Base-by-base conservation (phyloP, 1,284 basidiomycete genomes). In the Cutaneotrichosporon sp. region DNA sequence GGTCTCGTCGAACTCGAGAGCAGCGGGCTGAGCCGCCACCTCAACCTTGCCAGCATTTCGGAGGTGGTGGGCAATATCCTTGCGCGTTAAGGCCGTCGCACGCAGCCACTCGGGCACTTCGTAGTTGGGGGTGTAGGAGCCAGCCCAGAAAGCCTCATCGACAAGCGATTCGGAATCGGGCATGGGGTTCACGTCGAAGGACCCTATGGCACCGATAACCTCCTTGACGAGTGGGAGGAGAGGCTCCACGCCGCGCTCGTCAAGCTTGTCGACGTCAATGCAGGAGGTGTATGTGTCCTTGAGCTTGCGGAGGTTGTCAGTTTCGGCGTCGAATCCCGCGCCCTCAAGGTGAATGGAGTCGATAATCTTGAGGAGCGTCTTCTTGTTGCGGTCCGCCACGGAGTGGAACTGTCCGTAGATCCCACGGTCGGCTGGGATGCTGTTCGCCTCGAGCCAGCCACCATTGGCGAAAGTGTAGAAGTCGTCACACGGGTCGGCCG, bases 401-500 rank as follows among this genome's bases (percentile, higher is more conserved):
- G 77, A 76, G 56, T 81, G 69, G 71, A 83, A 82, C 8, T 77
- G 72, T 10, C 81, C 81, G 69, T 85, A 89, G 58, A 83, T 82
- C 34, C 88, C 86, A 74, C 91, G 91, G 76, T 92, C 92, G 0
- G 90, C 87, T 2, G 94, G 93, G 58, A 97, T 85, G 30, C 90
- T 89, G 76, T 95, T 87, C 0, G 83, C 81, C 58, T 85, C 85
- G 31, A 90, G 83, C 93, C 93, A 97, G 30, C 91, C 91, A 26
- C 91, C 91, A 71, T 81, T 77, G 18, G 92, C 87, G 80, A 90
- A 99, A 68, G 89, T 86, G 77, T 96, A 97, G 77, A 98, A 98
- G 80, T 95, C 89, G 70, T 97, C 91, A 81, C 96, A 99, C 0
- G 96, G 96, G 77, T 98, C 91, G 69, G 90, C 85, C 4, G 88